phyloP scores from a whole-genome alignment of 257 asterid genomes.

The Solanum pinnatisectum region DNA sequence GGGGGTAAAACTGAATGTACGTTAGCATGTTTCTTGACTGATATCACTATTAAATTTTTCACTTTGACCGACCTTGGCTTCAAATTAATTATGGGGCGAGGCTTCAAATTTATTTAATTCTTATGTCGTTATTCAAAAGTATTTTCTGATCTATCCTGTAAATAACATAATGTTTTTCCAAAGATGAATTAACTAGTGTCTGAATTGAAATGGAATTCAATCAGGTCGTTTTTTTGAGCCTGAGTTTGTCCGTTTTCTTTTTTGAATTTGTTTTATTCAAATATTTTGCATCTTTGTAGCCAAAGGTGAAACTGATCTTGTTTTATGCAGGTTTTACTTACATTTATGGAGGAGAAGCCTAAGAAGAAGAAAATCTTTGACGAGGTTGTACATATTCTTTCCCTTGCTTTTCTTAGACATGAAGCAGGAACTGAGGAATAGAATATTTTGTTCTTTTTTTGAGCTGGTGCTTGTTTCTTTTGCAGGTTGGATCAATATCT shows the following conservation, averaged over 20 bases:
- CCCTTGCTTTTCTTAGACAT: not conserved
- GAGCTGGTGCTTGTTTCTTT: slow-evolving; percentile 3
- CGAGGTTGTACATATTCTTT: slow-evolving; percentile 32
- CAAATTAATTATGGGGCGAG: not conserved
- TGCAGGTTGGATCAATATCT: slow-evolving; percentile 37
- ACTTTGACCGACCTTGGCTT: not conserved
- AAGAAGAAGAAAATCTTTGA: slow-evolving; percentile 26
- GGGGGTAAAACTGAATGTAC: not conserved
- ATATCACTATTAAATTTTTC: not conserved
- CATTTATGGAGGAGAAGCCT: slow-evolving; percentile 56
- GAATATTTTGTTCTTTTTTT: not conserved
- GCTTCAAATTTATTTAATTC: not conserved
- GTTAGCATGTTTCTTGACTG: not conserved
- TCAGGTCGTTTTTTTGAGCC: not conserved
- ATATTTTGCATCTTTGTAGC: not conserved
- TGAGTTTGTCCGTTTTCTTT: not conserved
- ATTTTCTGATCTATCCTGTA: not conserved
- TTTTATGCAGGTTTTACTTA: slow-evolving; percentile 41
- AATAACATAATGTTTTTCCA: not conserved
- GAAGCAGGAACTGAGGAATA: not conserved
- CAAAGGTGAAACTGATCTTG: not conserved
- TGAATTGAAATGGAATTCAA: not conserved
- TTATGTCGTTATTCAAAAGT: not conserved
- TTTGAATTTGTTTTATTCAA: not conserved
- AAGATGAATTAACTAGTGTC: not conserved